Conservation (phyloP, 768 basidiomycete genomes). For the Boletus subparvulus region DNA sequence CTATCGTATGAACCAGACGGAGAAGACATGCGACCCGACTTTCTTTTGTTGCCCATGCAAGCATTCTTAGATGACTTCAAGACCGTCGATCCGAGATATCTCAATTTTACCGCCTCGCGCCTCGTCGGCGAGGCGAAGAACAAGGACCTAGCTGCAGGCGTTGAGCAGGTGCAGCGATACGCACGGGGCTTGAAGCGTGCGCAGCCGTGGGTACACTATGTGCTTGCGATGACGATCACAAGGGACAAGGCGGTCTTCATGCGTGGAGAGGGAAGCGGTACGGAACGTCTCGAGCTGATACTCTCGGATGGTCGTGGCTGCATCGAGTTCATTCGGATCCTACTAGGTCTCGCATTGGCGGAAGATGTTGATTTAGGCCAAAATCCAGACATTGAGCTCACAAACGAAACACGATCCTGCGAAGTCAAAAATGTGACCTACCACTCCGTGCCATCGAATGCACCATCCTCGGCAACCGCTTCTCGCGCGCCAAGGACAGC, state of each 20-base stretch:
- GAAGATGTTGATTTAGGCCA: constrained; percentile 1
- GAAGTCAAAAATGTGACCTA: neutral
- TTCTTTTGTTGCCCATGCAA: too few relatives aligned
- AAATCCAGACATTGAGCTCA: neutral
- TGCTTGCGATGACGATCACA: constrained; percentile 3
- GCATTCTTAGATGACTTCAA: too few relatives aligned
- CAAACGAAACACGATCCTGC: neutral
- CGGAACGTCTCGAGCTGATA: constrained; percentile 6
- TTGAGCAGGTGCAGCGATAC: too few relatives aligned
- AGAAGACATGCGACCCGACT: too few relatives aligned
- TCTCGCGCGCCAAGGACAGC: neutral
- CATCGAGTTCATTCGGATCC: constrained; percentile 10
- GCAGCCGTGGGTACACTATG: constrained; percentile 1
- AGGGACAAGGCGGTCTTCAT: constrained; percentile 1
- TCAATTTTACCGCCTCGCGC: too few relatives aligned
- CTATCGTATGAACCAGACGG: too few relatives aligned
- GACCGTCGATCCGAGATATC: too few relatives aligned
- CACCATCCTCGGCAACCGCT: neutral
- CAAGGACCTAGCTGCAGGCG: too few relatives aligned
- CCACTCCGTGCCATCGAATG: neutral
- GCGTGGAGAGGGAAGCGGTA: constrained; percentile 10
- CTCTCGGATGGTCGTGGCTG: neutral
- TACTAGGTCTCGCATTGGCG: constrained; percentile 12
- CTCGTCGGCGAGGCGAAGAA: too few relatives aligned
- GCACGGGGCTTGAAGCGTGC: neutral